Conservation (phyloP, 768 basidiomycete genomes). For the Gelatoporia subvermispora region DNA sequence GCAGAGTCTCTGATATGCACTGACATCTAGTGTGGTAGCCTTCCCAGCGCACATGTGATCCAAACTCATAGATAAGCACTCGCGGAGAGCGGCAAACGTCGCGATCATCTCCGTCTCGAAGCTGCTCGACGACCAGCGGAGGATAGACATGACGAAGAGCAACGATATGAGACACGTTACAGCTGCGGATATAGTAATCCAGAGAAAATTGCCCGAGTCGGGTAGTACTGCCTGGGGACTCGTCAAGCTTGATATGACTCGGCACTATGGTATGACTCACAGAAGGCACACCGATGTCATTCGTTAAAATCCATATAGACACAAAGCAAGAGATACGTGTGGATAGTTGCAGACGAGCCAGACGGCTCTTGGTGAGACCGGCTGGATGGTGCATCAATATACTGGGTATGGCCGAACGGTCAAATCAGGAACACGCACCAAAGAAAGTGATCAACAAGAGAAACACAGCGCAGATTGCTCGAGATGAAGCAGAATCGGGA, state of each 20-base stretch:
- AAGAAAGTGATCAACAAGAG: constrained; percentile 34
- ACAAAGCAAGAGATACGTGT: constrained; percentile 43
- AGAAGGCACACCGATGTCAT: constrained; percentile 25
- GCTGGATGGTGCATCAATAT: constrained; percentile 20
- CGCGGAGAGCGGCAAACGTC: constrained; percentile 30
- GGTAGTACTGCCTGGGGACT: constrained; percentile 19
- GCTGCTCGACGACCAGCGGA: constrained; percentile 39
- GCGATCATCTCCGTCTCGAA: constrained; percentile 35
- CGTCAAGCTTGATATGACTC: background rate
- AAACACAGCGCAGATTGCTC: constrained; percentile 37
- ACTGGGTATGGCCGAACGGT: background rate
- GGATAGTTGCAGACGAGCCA: constrained; percentile 39
- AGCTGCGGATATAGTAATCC: constrained; percentile 37
- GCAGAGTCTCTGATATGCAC: constrained; percentile 17
- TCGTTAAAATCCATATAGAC: constrained; percentile 42
- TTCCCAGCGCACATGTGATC: constrained; percentile 15
- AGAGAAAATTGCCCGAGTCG: constrained; percentile 32
- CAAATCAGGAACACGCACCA: constrained; percentile 20
- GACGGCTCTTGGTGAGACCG: constrained; percentile 38
- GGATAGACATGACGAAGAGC: constrained; percentile 31
- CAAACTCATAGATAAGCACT: constrained; percentile 29
- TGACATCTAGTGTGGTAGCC: constrained; percentile 8
- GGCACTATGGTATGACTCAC: constrained; percentile 20
- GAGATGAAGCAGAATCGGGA: constrained; percentile 23
- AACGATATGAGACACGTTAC: constrained; percentile 33